These are phyloP conservation scores for Ophiostoma sp. DNA, from an alignment of 2,329 filamentous ascomycete species.

Conservation along the genomic window DNA sequence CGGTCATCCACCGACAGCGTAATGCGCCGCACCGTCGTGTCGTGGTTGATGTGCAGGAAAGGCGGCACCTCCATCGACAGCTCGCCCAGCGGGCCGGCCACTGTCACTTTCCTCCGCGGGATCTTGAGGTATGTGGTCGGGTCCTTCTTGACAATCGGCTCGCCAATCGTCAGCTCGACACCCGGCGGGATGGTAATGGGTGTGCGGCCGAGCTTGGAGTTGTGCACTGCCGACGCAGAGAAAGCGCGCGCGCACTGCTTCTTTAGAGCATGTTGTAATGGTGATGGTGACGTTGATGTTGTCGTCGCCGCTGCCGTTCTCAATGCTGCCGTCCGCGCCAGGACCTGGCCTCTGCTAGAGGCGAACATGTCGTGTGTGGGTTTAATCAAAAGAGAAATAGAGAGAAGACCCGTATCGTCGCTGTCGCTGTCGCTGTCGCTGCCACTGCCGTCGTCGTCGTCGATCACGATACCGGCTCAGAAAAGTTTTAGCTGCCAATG, in stretches of 20 bases:
- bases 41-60: slow-evolving; percentile 68
- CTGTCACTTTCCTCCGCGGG: slow-evolving; percentile 62
- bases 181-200: slow-evolving; percentile 76
- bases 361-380: slow-evolving; percentile 22
- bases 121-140: slow-evolving; percentile 57
- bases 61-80: slow-evolving; percentile 72
- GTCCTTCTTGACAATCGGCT: slow-evolving; percentile 51
- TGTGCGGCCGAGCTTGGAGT: slow-evolving; percentile 81
- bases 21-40: slow-evolving; percentile 58
- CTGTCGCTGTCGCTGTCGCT: background rate
- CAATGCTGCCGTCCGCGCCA: slow-evolving; percentile 48
- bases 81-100: slow-evolving; percentile 77
- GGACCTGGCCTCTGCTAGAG: slow-evolving; percentile 48
- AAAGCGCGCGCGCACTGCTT: slow-evolving; percentile 43
- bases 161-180: slow-evolving; percentile 68
- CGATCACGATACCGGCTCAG: slow-evolving; percentile 17
- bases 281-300: slow-evolving; percentile 33
- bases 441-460: slow-evolving; percentile 15
- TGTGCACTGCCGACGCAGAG: slow-evolving; percentile 60
- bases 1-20: slow-evolving; percentile 65
- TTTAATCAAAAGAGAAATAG: background rate
- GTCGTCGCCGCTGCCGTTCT: slow-evolving; percentile 29
- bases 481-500: slow-evolving; percentile 24
- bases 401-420: background rate
- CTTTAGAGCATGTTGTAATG: background rate